Base-by-base conservation (phyloP, 371 early-diverging fungal species). In the Parasitella parasitica region DNA sequence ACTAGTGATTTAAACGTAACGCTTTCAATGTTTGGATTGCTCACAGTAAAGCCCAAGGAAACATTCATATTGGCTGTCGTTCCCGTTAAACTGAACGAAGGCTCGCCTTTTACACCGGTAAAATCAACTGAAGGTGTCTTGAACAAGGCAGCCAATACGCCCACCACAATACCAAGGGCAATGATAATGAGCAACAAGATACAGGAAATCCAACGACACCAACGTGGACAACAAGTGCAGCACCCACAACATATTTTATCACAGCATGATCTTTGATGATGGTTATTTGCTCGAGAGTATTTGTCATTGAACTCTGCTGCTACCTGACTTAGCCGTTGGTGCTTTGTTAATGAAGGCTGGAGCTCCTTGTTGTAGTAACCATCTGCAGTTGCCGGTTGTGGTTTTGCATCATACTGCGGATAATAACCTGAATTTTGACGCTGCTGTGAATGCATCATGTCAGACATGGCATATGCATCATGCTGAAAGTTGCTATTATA, bases 1-100 rank as follows among this genome's bases (percentile, higher is more conserved):
- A 65, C 57, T 50, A 86, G 71, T 11, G 76, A 72, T 28, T 76
- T 75, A 57, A 86, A 86, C n/a, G 81, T 81, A 63, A 84, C 69
- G 18, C 82, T 72, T 61, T 80, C 70, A 30, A 83, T 79, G 59
- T 86, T 86, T 24, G 84, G 83, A 59, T 86, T 86, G 35, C 71
- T 61, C 26, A 86, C 84, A 6, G 68, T 54, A 41, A 86, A 83
- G 27, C 70, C 61, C 20, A 81, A 52, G 1, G 63, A 54, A 20
- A 73, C 61, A 53, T 66, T 75, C 24, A 81, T 54, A 53, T 64
- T 64, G 13, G 66, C 51, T 4, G 59, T 63, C 0, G 66, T 61
- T 4, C 71, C 73, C 9, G 49, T 32, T 32, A 68, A n/a, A 27
- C 48, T 62, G 36, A 75, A 75, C 1, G 32, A 51, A 0, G 75